Conservation (phyloP, 257 asterid genomes). For the Linderniella brevidens region DNA sequence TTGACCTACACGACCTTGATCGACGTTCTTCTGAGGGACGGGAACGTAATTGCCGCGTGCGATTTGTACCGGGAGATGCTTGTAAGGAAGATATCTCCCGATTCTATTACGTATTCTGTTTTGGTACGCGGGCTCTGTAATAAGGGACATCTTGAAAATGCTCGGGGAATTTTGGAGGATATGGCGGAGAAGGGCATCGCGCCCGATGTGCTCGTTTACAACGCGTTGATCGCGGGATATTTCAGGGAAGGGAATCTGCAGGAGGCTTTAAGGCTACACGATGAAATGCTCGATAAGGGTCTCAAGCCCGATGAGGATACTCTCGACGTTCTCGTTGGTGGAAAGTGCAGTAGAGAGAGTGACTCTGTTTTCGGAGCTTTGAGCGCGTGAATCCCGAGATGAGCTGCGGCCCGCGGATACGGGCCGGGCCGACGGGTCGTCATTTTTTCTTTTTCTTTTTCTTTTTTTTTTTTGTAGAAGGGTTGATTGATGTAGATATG, state of each 20-base stretch:
- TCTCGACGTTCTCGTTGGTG: constrained; percentile 40
- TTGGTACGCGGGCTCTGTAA: constrained; percentile 62
- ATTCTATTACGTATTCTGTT: constrained; percentile 43
- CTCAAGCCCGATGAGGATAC: constrained; percentile 45
- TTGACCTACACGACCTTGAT: constrained; percentile 71
- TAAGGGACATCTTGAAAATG: constrained; percentile 51
- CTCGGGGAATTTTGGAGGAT: constrained; percentile 44
- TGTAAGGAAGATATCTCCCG: constrained; percentile 43
- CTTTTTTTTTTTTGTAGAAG: no score
- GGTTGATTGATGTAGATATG: no score
- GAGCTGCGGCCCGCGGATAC: no score
- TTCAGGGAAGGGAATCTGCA: constrained; percentile 62
- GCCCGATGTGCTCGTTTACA: constrained; percentile 51
- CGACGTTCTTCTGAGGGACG: constrained; percentile 51
- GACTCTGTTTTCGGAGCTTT: constrained; percentile 14
- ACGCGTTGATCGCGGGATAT: constrained; percentile 42
- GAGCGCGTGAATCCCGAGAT: constrained; percentile 7
- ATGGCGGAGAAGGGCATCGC: constrained; percentile 31
- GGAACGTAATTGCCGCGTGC: constrained; percentile 34
- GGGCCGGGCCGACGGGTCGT: no score
- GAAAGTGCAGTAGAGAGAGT: constrained; percentile 18
- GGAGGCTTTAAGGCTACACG: constrained; percentile 74
- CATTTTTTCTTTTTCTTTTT: no score
- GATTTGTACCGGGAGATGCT: constrained; percentile 62
- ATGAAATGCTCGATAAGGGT: constrained; percentile 78